These are phyloP conservation scores for Sapria himalayana DNA, from an alignment of 345 rosid genomes.

Conservation along the genomic window DNA sequence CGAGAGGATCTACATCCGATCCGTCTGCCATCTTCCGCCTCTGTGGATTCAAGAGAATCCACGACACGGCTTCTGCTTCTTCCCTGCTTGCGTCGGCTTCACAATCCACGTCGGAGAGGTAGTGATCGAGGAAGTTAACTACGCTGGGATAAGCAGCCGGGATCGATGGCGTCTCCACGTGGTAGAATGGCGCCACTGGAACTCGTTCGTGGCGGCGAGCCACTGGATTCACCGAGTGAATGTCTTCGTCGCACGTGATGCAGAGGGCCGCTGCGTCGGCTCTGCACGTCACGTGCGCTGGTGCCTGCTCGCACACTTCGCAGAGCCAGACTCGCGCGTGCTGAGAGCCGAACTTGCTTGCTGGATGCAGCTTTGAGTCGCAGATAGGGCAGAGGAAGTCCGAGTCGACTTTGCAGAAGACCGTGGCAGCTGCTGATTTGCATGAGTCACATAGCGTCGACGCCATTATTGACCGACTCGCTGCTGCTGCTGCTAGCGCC, in stretches of 20 bases:
- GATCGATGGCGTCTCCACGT: constrained; percentile 28
- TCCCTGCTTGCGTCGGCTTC: constrained; percentile 38
- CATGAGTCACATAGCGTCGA: constrained; percentile 84
- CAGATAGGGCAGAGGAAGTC: constrained; percentile 77
- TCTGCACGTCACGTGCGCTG: constrained; percentile 89
- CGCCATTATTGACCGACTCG: constrained; percentile 28
- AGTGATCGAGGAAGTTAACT: constrained; percentile 28
- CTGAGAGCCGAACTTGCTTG: constrained; percentile 85
- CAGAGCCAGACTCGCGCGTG: constrained; percentile 89
- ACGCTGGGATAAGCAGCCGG: constrained; percentile 17
- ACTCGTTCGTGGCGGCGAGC: constrained; percentile 89
- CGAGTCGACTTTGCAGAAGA: constrained; percentile 82
- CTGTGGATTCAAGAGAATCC: constrained; percentile 51
- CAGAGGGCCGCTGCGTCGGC: constrained; percentile 99
- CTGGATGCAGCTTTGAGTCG: constrained; percentile 70
- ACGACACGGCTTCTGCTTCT: constrained; percentile 77
- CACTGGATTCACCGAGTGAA: constrained; percentile 87
- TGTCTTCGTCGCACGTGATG: constrained; percentile 80
- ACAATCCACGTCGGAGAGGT: constrained; percentile 22
- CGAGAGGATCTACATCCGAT: constrained; percentile 45
- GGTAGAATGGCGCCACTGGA: constrained; percentile 55
- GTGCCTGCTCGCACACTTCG: constrained; percentile 98
- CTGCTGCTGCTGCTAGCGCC: background rate
- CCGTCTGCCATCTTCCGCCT: constrained; percentile 20
- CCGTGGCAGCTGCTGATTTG: constrained; percentile 71